Base-by-base conservation (phyloP, 306 rosid genomes). In the Comarum palustre region DNA sequence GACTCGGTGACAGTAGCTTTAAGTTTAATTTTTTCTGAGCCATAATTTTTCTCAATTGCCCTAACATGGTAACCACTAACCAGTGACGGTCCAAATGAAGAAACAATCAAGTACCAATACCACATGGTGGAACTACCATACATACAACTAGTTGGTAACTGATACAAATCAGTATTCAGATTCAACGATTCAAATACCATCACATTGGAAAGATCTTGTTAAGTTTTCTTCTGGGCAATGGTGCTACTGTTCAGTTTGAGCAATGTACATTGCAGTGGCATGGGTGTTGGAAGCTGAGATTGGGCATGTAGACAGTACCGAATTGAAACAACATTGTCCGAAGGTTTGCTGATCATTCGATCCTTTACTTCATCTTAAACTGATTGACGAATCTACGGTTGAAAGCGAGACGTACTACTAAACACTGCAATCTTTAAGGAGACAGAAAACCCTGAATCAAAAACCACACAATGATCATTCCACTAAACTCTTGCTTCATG, bases 41-140 rank as follows among this genome's bases (percentile, higher is more conserved):
- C 17, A 42, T 0, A 58, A 39, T 45, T 43, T 62, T 70, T 8
- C 58, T 24, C 70, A 65, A 75, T 34, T 74, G 75, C 80, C 51
- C 48, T 75, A 41, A 66, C 72, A 59, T 57, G 69, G n/a, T 36
- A 57, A 46, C 27, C 13, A 71, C 15, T 36, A 57, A 46, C 27
- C 13, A 71, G 55, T 71, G 31, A 70, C 62, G 71, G 72, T 73
- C 65, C 80, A 62, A 81, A 69, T 43, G 61, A 58, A 73, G 77
- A 68, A 76, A 69, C 67, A 29, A 29, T 29, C 17, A 17, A 29
- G 24, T 50, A 38, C 48, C 74, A 19, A 60, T 15, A 14, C 31
- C 61, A 25, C 73, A 69, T 12, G 41, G 55, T 27, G 27, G 63
- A 57, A 5, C 67, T 27, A 41, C 12, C 66, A 27, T 16, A 31